A percentile compares a stretch with the other conserved stretches of the same genome.
These are phyloP conservation scores for Arabidopsis hybrid DNA, from an alignment of 441 rosid genomes.

Conservation along the genomic window DNA sequence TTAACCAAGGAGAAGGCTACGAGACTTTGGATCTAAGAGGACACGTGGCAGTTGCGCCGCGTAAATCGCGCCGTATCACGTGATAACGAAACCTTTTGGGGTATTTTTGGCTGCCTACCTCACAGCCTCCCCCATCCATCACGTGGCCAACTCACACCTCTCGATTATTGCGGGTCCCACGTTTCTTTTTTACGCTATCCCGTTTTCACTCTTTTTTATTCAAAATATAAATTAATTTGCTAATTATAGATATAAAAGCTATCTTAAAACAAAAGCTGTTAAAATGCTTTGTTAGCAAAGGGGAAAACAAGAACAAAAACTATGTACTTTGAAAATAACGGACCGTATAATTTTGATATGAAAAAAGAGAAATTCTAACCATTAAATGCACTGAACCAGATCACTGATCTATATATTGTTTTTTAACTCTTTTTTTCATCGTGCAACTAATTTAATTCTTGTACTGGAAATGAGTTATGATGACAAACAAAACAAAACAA, in stretches of 20 bases:
- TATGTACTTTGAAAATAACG: not conserved
- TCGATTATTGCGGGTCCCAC: slow-evolving; percentile 56
- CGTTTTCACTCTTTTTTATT: slow-evolving; percentile 28
- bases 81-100: slow-evolving; percentile 49
- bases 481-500: too few relatives aligned
- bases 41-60: slow-evolving; percentile 63
- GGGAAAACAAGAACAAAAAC: not conserved
- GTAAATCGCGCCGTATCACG: slow-evolving; percentile 66
- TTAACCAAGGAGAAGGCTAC: not conserved
- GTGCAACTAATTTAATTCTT: too few relatives aligned
- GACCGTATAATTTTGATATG: not conserved
- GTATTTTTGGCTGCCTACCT: slow-evolving; percentile 49
- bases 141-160: slow-evolving; percentile 90
- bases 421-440: too few relatives aligned
- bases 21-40: slow-evolving; percentile 14
- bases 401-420: too few relatives aligned
- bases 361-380: not conserved
- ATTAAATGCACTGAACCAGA: not conserved
- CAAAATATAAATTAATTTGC: not conserved
- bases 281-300: not conserved
- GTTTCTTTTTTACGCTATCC: slow-evolving; percentile 48
- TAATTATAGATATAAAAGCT: not conserved
- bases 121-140: slow-evolving; percentile 60
- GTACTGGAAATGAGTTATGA: too few relatives aligned
- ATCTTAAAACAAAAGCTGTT: not conserved